Evolutionary conservation across 2,329 filamentous ascomycete genomes (phyloP), one percentile per base, ranked within the genome.

Genomic region (Geosmithia putterillii): DNA sequence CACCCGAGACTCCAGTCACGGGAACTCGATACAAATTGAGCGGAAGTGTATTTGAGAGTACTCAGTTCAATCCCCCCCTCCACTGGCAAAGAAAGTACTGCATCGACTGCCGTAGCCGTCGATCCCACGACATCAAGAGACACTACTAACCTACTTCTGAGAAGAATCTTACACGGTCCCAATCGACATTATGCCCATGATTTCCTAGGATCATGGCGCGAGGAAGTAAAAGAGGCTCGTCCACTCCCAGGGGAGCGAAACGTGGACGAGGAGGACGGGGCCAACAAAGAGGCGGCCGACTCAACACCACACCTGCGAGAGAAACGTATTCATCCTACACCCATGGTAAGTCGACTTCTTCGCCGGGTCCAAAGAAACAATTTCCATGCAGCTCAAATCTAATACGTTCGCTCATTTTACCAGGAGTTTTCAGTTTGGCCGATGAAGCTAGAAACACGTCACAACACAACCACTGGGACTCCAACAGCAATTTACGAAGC

Each of bases 381-480:
- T n/a, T 32, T 6, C 28, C 10, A 6, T 6, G 23, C 23, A 10
- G 7, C 23, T 32, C 10, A 32, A 12, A 32, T 25, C 28, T 32
- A 32, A 32, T 14, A 12, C 3, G 15, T 32, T 32, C 10, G 4
- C 15, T 4, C 10, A 12, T 38, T 17, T 5, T 20, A 20, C 28
- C 9, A 57, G 53, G 42, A 44, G 52, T 49, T 9, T 54, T 61
- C 9, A 59, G 54, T 32, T 47, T 62, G 50, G 63, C 62, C 42
- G 69, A 76, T 18, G 67, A 74, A 52, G 72, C 70, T 45, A 61
- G 66, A 43, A 66, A 71, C 45, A 76, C 72, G 2, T 62, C 63
- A 18, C 59, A 57, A 21, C 67, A 69, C 42, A 67, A 69, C 41
- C 60, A 62, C 28, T 66, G 61, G 61, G 59, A 56, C 15, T 49